Base-by-base conservation (phyloP, 2,329 filamentous ascomycete species). In the Ustulina deusta region DNA sequence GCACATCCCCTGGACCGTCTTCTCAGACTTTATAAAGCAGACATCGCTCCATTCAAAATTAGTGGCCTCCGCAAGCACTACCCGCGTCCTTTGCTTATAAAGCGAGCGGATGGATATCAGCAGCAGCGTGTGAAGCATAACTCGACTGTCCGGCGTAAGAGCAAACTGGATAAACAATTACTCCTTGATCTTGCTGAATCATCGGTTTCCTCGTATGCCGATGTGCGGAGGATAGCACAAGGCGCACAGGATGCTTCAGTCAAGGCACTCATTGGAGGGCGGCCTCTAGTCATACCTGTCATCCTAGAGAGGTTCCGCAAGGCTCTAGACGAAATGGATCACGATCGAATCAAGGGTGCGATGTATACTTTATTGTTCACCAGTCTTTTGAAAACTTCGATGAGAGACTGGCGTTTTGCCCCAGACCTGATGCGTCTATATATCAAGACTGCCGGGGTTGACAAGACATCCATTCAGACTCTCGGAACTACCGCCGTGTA, bases 71-170 rank as follows among this genome's bases (percentile, higher is more conserved):
- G 95, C 60, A 99, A 99, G 78, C 89, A 92, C 60, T 99, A 99
- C 76, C 96, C 96, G 13, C 89, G 96, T 48, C 93, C 96, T 38
- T 83, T 99, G n/a, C 87, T 99, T 11, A 90, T 98, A 66, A 93
- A 96, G 77, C 89, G 96, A 71, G 96, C 96, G 17, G 94, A 97
- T 77, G 92, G 97, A 1, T 99, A 99, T 78, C 94, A 98, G 75
- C 86, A 97, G 63, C 91, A 97, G 78, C 91, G 96, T n/a, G 85
- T 97, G 58, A 93, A 97, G 73, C 94, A 97, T 81, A 99, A 98
- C 74, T 91, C 95, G 32, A 91, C 93, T 1, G 92, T 95, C 22
- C 88, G 96, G 60, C 92, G 92, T 51, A 94, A 95, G 78, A 97
- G 93, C 38, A 90, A 94, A n/a, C 84, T 99, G 1, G 96, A 99